Evolutionary conservation across 2,329 filamentous ascomycete species (phyloP).

Genomic region (Cercospora brassicicola): DNA sequence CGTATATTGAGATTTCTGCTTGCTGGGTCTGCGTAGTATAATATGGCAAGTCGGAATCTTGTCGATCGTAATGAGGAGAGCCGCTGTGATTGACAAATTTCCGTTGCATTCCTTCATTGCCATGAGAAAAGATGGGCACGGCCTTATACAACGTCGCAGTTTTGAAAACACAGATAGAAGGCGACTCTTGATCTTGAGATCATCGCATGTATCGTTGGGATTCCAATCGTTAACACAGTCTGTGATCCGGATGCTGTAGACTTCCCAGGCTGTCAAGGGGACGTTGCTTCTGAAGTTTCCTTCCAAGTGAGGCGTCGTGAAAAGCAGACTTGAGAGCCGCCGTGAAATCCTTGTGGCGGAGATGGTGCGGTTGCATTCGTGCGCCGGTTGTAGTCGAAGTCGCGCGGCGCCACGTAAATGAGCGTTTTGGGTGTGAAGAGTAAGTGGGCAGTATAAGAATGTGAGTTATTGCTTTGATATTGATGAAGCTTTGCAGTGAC

Average conservation of each 20-base stretch:
- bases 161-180: too few species aligned
- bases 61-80: too few species aligned
- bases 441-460: not conserved
- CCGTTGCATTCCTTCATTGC: too few species aligned
- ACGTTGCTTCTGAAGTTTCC: not conserved
- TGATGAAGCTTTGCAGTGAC: not conserved
- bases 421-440: not conserved
- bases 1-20: too few species aligned
- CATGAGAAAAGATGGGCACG: too few species aligned
- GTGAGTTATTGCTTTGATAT: not conserved
- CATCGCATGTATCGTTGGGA: not conserved
- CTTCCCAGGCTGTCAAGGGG: not conserved
- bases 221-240: too few species aligned
- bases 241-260: not conserved
- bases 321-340: too few species aligned
- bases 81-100: too few species aligned
- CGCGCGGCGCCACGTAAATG: not conserved
- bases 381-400: not conserved
- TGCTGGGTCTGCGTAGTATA: too few species aligned
- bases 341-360: not conserved
- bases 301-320: not conserved
- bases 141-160: too few species aligned
- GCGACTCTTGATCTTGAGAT: too few species aligned
- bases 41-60: too few species aligned
- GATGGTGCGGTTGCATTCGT: not conserved